Percentiles rank a stretch among this genome's conserved stretches.
These are phyloP conservation scores for Meyerozyma guilliermondii DNA, from an alignment of 1,139 yeast species.

Conservation along the genomic window DNA sequence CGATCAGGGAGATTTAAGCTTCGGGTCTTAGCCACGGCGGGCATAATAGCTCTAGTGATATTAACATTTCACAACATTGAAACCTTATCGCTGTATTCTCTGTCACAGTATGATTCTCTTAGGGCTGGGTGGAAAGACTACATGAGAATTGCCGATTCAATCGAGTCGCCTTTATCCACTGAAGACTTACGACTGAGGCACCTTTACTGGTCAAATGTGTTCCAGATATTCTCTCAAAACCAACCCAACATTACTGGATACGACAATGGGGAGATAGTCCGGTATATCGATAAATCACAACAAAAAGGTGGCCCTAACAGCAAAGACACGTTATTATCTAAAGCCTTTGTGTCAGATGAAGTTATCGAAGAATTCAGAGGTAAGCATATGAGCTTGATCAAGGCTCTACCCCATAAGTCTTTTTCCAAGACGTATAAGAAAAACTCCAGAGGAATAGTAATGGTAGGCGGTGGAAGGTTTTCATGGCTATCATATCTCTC, in stretches of 20 bases:
- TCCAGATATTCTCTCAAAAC: constrained; percentile 11
- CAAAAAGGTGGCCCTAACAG: constrained; percentile 18
- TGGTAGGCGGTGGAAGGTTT: constrained; percentile 8
- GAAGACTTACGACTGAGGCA: constrained; percentile 6
- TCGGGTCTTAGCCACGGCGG: background rate
- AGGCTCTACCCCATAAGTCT: background rate
- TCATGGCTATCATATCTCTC: constrained; percentile 8
- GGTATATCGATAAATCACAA: constrained; percentile 17
- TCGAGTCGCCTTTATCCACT: background rate
- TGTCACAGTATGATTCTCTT: background rate
- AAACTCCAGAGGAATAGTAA: constrained; percentile 6
- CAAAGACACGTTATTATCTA: constrained; percentile 1
- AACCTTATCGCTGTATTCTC: background rate
- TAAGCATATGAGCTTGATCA: constrained; percentile 1
- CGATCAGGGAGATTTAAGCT: background rate
- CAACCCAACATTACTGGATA: constrained; percentile 8
- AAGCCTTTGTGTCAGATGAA: constrained; percentile 2
- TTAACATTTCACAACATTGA: background rate
- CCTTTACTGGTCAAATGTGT: constrained; percentile 15
- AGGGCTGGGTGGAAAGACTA: background rate
- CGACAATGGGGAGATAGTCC: constrained; percentile 17
- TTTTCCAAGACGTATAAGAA: constrained; percentile 1
- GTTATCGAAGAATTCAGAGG: background rate
- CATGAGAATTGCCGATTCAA: background rate
- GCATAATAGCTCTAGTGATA: background rate